Evolutionary conservation across 208 protist genomes (phyloP).

Genomic region (Blechomonas ayalai): DNA sequence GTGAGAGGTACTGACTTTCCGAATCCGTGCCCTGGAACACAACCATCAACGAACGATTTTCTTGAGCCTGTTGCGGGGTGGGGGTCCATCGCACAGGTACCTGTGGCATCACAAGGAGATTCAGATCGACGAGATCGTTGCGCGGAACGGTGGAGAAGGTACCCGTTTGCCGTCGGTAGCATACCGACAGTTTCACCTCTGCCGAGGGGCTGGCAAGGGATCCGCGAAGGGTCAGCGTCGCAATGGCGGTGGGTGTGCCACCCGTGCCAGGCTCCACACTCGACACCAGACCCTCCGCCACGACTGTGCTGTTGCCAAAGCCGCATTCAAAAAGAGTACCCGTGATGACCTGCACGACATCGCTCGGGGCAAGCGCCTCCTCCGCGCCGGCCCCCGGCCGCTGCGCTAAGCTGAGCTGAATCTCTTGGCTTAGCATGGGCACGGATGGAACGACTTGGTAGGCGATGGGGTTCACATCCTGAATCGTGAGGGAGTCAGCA

Average conservation of each 20-base stretch:
- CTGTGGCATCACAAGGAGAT: slow-evolving; percentile 31
- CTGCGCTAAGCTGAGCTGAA: slow-evolving; percentile 41
- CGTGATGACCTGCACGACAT: slow-evolving; percentile 60
- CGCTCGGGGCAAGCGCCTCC: slow-evolving; percentile 16
- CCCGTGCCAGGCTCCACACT: slow-evolving; percentile 1
- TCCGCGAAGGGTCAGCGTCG: slow-evolving; percentile 6
- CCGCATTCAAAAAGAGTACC: slow-evolving; percentile 74
- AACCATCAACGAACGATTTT: slow-evolving; percentile 29
- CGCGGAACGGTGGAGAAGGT: slow-evolving; percentile 70
- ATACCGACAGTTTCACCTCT: slow-evolving; percentile 44
- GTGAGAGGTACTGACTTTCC: slow-evolving; percentile 29
- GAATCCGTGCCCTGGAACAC: slow-evolving; percentile 41
- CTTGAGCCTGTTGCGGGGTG: slow-evolving; percentile 46
- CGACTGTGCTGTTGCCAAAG: slow-evolving; percentile 50
- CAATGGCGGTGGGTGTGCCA: slow-evolving; percentile 4
- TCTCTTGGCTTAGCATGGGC: slow-evolving; percentile 47
- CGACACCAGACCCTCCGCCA: slow-evolving; percentile 23
- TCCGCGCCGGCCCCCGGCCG: neutral
- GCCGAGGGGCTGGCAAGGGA: neutral
- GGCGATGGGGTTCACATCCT: slow-evolving; percentile 21
- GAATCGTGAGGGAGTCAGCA: slow-evolving; percentile 16
- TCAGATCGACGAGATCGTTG: slow-evolving; percentile 28
- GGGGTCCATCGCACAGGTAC: slow-evolving; percentile 46
- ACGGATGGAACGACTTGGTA: slow-evolving; percentile 26
- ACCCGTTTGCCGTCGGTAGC: slow-evolving; percentile 44